These are phyloP conservation scores for Thelephora ganbajun DNA, from an alignment of 768 basidiomycete genomes.

Conservation along the genomic window DNA sequence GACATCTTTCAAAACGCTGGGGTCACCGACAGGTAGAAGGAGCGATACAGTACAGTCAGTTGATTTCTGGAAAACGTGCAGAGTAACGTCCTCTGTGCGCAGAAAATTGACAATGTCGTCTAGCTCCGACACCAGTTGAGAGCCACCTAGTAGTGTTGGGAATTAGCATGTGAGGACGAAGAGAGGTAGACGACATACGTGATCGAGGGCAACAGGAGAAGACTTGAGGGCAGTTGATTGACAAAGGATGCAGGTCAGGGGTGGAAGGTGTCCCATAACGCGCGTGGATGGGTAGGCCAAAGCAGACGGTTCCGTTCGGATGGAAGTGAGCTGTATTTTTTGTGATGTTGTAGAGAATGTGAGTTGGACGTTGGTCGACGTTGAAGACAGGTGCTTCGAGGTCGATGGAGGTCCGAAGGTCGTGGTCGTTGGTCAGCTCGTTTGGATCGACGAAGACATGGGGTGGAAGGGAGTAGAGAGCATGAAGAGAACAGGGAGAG, in stretches of 20 bases:
- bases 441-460: slow-evolving; percentile 30
- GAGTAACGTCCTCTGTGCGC: slow-evolving; percentile 1
- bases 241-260: slow-evolving; percentile 11
- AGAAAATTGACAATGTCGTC: not conserved
- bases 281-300: slow-evolving; percentile 29
- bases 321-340: slow-evolving; percentile 1
- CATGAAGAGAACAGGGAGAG: slow-evolving; percentile 18
- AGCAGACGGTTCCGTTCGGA: slow-evolving; percentile 2
- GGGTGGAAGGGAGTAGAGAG: slow-evolving; percentile 23
- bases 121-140: not conserved
- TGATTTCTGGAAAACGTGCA: slow-evolving; percentile 1
- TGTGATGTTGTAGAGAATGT: slow-evolving; percentile 19
- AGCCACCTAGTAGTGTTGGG: not conserved
- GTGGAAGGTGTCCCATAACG: slow-evolving; percentile 23
- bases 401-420: slow-evolving; percentile 17
- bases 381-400: slow-evolving; percentile 30
- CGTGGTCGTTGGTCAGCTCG: slow-evolving; percentile 21
- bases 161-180: not conserved
- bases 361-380: slow-evolving; percentile 13
- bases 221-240: slow-evolving; percentile 14
- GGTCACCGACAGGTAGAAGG: slow-evolving; percentile 21
- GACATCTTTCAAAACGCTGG: slow-evolving; percentile 18
- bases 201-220: slow-evolving; percentile 20
- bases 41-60: slow-evolving; percentile 7
- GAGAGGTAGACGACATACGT: slow-evolving; percentile 9